phyloP scores from a whole-genome alignment of 2,329 filamentous ascomycete species.

The Ophiostoma sp. region DNA sequence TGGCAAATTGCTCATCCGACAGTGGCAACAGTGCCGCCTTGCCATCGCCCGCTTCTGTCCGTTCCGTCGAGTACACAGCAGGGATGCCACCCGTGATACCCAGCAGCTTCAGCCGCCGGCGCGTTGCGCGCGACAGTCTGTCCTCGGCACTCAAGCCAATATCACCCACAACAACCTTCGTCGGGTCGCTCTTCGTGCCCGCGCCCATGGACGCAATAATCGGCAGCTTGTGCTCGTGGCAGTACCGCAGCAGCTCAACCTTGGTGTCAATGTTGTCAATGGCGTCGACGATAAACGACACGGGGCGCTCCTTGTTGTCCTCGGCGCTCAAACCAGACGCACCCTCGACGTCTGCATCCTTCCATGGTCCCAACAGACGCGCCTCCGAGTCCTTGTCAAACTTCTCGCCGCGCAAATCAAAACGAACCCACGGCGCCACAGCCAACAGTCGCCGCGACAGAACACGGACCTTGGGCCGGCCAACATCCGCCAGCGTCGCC shows the following conservation, averaged over 20 bases:
- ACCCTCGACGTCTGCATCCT: slow-evolving; percentile 49
- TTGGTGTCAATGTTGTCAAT: slow-evolving; percentile 99
- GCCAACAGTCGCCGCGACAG: slow-evolving; percentile 78
- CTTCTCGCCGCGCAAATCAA: slow-evolving; percentile 82
- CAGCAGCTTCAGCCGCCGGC: slow-evolving; percentile 72
- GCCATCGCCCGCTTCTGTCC: slow-evolving; percentile 69
- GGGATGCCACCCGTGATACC: slow-evolving; percentile 85
- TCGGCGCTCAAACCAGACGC: not conserved
- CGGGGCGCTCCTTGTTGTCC: slow-evolving; percentile 39
- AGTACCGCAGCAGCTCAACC: slow-evolving; percentile 86
- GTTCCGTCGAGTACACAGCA: slow-evolving; percentile 86
- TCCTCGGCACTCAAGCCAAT: slow-evolving; percentile 88
- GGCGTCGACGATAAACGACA: slow-evolving; percentile 91
- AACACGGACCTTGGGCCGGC: slow-evolving; percentile 86
- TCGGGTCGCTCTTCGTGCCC: slow-evolving; percentile 85
- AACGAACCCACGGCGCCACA: slow-evolving; percentile 86
- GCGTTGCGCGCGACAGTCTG: slow-evolving; percentile 79
- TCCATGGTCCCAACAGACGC: slow-evolving; percentile 67
- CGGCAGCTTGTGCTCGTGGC: slow-evolving; percentile 70
- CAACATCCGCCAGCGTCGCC: slow-evolving; percentile 90
- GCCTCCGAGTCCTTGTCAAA: slow-evolving; percentile 70
- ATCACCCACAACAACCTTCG: slow-evolving; percentile 84
- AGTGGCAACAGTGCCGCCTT: slow-evolving; percentile 89
- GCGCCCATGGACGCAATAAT: slow-evolving; percentile 97
- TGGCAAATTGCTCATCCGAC: slow-evolving; percentile 81